Percentiles rank a stretch among this genome's conserved stretches.
phyloP scores from a whole-genome alignment of 1,139 yeast species.

The Yamadazyma trypodendri region DNA sequence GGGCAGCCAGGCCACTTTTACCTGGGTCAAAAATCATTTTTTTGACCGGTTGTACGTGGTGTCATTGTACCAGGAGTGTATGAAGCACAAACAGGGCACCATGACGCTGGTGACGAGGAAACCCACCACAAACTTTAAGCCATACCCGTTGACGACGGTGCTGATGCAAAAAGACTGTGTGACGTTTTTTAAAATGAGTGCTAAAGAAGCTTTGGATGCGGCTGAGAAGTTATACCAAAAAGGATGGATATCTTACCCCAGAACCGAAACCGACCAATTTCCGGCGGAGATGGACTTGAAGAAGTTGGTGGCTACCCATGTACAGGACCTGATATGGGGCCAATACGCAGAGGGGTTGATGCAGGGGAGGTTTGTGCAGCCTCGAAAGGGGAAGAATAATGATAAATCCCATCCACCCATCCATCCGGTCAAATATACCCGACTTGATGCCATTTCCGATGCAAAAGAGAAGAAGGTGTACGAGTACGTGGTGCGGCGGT shows the following conservation, averaged over 20 bases:
- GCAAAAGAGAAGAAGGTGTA: conserved; percentile 70
- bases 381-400: conserved; percentile 79
- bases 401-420: conserved; percentile 99
- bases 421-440: conserved; percentile 70
- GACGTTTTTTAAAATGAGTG: conserved; percentile 67
- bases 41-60: conserved; percentile 64
- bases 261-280: conserved; percentile 93
- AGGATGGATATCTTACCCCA: conserved; percentile 91
- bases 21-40: conserved; percentile 69
- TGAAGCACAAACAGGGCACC: conserved; percentile 43
- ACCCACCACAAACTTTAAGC: conserved; percentile 76
- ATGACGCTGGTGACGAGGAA: conserved; percentile 54
- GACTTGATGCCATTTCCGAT: conserved; percentile 31
- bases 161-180: conserved; percentile 89
- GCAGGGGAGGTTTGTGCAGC: conserved; percentile 45
- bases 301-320: conserved; percentile 59
- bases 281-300: conserved; percentile 73
- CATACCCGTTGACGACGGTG: conserved; percentile 93
- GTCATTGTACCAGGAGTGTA: conserved; percentile 65
- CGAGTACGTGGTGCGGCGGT: conserved; percentile 83
- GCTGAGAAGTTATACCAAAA: conserved; percentile 86
- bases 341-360: conserved; percentile 37
- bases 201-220: conserved; percentile 75
- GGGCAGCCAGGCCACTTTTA: conserved; percentile 28
- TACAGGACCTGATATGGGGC: conserved; percentile 50